Evolutionary conservation across 2,329 filamentous ascomycete species (phyloP).

Genomic region (Apiospora marii): DNA sequence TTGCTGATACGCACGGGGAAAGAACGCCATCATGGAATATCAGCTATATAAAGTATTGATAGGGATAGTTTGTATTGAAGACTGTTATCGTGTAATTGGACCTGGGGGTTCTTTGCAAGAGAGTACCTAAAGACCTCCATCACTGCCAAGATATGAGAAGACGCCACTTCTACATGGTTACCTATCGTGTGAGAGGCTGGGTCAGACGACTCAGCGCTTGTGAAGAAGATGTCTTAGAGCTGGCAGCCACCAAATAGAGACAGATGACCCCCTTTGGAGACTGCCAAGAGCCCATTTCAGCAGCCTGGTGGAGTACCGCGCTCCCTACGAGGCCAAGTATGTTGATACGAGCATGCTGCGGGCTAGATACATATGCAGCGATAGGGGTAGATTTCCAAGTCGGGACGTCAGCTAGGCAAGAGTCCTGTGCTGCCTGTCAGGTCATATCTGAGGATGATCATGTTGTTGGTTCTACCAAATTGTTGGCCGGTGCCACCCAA

Average conservation of each 20-base stretch:
- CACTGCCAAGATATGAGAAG: background rate
- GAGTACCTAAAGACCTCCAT: background rate
- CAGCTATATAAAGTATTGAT: background rate
- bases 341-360: background rate
- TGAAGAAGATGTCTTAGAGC: slow-evolving; percentile 1
- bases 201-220: background rate
- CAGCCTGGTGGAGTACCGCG: background rate
- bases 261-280: slow-evolving; percentile 1
- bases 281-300: slow-evolving; percentile 7
- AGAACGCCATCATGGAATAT: background rate
- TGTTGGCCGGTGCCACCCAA: background rate
- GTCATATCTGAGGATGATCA: background rate
- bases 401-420: background rate
- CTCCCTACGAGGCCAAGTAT: background rate
- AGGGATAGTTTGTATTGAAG: background rate
- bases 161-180: background rate
- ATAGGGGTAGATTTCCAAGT: background rate
- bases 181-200: background rate
- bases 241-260: background rate
- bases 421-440: background rate
- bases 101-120: background rate
- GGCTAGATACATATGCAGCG: background rate
- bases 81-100: background rate
- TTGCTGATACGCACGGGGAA: background rate
- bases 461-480: background rate